These are phyloP conservation scores for Smallanthus sonchifolius DNA, from an alignment of 129 eudicot genomes.

Conservation along the genomic window DNA sequence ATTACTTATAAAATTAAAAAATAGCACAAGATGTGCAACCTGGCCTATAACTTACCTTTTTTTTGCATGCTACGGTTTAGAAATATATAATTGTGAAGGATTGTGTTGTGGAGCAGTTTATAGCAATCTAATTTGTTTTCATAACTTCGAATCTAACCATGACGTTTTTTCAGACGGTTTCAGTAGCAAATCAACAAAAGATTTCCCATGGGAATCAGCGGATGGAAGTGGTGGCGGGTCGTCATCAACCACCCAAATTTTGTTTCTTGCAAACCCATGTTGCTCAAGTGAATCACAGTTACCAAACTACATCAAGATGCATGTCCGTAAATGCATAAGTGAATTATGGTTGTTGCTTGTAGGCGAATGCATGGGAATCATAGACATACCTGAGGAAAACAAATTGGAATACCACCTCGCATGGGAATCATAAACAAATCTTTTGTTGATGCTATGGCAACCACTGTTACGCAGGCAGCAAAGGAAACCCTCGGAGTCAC, in stretches of 20 bases:
- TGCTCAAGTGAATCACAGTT: slow-evolving; percentile 77
- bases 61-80: no score
- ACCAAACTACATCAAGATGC: slow-evolving; percentile 49
- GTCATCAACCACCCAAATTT: slow-evolving; percentile 66
- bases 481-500: no score
- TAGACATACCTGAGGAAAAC: slow-evolving; percentile 80
- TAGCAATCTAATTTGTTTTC: not conserved
- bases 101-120: not conserved
- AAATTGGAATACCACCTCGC: slow-evolving; percentile 88
- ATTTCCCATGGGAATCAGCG: slow-evolving; percentile 57
- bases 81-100: no score
- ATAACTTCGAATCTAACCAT: not conserved
- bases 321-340: not conserved
- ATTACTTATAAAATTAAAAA: no score
- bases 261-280: slow-evolving; percentile 87
- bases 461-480: no score
- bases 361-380: not conserved
- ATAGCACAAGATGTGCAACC: not conserved
- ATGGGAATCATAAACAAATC: no score
- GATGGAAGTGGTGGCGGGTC: slow-evolving; percentile 69
- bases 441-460: no score
- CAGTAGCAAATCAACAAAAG: slow-evolving; percentile 74
- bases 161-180: slow-evolving; percentile 80
- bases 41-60: not conserved
- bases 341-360: not conserved